Evolutionary conservation across 139 green algal genomes (phyloP), one percentile per base, ranked within the genome.

Genomic region (Eudorina sp.): DNA sequence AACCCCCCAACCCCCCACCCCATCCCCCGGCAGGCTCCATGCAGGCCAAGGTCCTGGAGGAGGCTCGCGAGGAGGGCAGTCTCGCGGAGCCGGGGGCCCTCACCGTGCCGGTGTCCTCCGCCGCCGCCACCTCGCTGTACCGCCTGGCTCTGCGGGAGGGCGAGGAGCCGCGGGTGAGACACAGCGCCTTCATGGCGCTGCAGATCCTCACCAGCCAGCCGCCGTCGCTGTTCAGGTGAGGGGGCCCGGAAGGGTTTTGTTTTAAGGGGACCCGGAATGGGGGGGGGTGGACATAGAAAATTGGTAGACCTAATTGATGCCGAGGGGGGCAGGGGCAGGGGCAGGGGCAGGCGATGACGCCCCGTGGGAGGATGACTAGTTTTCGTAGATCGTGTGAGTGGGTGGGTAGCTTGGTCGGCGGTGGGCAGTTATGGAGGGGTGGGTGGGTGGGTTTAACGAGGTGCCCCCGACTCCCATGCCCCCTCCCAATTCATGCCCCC

Each of bases 191-290:
- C 80, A 86, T 86, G 80, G 40, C 27, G 43, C 80, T 86, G 58
- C 80, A 86, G 80, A 0, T 86, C 34, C 29, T 53, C n/a, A 53
- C 82, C 66, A 69, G 64, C 64, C 82, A 88, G 64, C 82, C 82
- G 64, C 46, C 82, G 4, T 76, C 82, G 82, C 45, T 88, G 64
- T 88, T 79, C 82, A 69, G 82, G 82, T 88, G 66, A 34, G 82
- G 55, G 9, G 53, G n/a, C n/a, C n/a, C n/a, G 68, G 68, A 34
- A 3, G 13, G 58, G 1, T 25, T 25, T 2, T 48, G 68, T 1
- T 29, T 29, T 36, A 40, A 48, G 66, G 2, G n/a, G 66, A n/a
- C n/a, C 25, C 3, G 34, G 13, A 40, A 18, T 7, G 66, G 36
- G 66, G 4, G 34, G 25, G 34, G 8, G 34, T 2, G 66, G 7